Evolutionary conservation across 2,329 filamentous ascomycete genomes (phyloP).

Genomic region (Botrytis paeoniae): DNA sequence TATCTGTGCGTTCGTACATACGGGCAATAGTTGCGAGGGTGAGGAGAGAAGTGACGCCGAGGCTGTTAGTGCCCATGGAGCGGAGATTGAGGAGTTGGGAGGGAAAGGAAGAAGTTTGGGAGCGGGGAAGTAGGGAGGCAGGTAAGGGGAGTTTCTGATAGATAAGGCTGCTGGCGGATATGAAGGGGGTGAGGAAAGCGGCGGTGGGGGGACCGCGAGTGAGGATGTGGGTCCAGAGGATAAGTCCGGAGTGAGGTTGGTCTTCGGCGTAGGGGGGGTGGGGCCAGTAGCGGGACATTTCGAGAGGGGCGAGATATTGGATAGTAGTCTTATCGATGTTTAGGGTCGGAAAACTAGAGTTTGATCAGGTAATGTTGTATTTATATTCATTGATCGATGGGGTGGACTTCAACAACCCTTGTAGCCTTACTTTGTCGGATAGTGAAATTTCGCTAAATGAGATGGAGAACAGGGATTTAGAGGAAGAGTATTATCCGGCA

Average conservation of each 20-base stretch:
- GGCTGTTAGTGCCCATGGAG: conserved; percentile 45
- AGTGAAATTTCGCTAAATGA: background rate
- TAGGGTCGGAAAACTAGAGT: background rate
- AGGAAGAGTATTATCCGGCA: background rate
- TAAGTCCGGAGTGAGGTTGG: conserved; percentile 52
- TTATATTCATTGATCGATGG: background rate
- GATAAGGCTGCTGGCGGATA: conserved; percentile 37
- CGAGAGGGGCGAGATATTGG: conserved; percentile 7
- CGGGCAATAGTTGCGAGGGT: conserved; percentile 44
- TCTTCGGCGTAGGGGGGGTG: conserved; percentile 61
- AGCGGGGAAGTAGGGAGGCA: conserved; percentile 15
- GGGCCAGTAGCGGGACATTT: conserved; percentile 52
- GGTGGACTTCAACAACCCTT: background rate
- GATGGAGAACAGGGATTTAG: background rate
- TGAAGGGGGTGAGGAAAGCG: conserved; percentile 46
- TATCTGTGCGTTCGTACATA: conserved; percentile 55
- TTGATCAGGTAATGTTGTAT: background rate
- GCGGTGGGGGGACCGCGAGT: conserved; percentile 54
- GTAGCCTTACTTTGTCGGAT: background rate
- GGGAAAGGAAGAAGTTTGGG: conserved; percentile 29
- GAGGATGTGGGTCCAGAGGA: conserved; percentile 59
- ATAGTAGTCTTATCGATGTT: background rate
- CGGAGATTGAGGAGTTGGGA: conserved; percentile 42
- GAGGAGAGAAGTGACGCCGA: conserved; percentile 46
- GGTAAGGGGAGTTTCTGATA: background rate